phyloP scores from a whole-genome alignment of 164 flowering plant genomes.

The Cinnamomum micranthum region DNA sequence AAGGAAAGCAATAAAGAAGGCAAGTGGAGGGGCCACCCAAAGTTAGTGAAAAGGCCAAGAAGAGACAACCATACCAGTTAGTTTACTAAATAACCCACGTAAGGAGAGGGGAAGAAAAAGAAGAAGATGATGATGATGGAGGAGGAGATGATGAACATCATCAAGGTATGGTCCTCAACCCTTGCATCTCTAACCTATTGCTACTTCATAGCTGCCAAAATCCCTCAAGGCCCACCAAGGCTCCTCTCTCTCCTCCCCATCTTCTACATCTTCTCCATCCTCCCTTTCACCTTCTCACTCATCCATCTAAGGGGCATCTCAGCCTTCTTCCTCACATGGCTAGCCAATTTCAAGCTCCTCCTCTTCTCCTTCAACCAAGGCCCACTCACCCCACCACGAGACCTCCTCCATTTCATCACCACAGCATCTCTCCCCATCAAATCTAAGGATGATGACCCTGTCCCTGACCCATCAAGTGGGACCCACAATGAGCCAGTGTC shows the following conservation, averaged over 20 bases:
- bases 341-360: slow-evolving; percentile 43
- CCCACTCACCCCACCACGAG: slow-evolving; percentile 9
- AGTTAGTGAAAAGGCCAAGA: neutral
- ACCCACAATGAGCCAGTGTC: neutral
- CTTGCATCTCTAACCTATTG: slow-evolving; percentile 33
- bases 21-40: neutral
- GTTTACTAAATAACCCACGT: too few species aligned
- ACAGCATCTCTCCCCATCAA: slow-evolving; percentile 22
- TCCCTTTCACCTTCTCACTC: slow-evolving; percentile 38
- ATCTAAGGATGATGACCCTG: slow-evolving; percentile 6
- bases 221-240: slow-evolving; percentile 34
- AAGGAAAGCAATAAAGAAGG: neutral
- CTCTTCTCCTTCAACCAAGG: slow-evolving; percentile 22
- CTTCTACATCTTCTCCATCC: slow-evolving; percentile 33
- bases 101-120: neutral
- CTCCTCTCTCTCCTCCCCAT: slow-evolving; percentile 39
- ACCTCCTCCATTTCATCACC: slow-evolving; percentile 12
- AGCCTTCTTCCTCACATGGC: slow-evolving; percentile 48
- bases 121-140: slow-evolving; percentile 11
- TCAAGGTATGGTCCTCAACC: slow-evolving; percentile 34
- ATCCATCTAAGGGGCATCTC: slow-evolving; percentile 26
- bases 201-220: slow-evolving; percentile 20
- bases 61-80: too few species aligned
- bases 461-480: neutral
- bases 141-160: slow-evolving; percentile 32